Percentiles rank a stretch among this genome's conserved stretches.
Evolutionary conservation across 129 eudicot species (phyloP).

Genomic region (Escallonia rubra): DNA sequence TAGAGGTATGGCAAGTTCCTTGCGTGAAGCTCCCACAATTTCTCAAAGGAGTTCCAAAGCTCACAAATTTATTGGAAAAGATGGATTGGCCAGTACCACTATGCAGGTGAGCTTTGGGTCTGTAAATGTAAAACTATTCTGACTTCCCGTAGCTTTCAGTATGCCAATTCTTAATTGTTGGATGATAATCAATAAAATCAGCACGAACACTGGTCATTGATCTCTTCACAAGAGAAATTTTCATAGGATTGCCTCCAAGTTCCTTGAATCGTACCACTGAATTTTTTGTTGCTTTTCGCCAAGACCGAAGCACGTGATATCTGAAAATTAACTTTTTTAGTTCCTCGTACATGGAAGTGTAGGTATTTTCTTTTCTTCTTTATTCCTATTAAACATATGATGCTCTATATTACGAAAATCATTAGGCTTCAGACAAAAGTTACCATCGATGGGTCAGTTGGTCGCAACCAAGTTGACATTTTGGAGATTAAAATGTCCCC

Average conservation of each 20-base stretch:
- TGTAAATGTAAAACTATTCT: too few species aligned
- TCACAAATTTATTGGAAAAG: conserved; percentile 52
- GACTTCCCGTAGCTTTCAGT: conserved; percentile 15
- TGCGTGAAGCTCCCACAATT: conserved; percentile 48
- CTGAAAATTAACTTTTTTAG: conserved; percentile 16
- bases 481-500: conserved; percentile 58
- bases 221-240: conserved; percentile 20
- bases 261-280: conserved; percentile 30
- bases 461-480: conserved; percentile 91
- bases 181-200: conserved; percentile 25
- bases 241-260: conserved; percentile 30
- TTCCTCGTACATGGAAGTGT: background rate
- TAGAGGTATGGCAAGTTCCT: conserved; percentile 50
- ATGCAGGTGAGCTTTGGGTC: conserved; percentile 64
- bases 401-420: too few species aligned
- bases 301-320: conserved; percentile 36
- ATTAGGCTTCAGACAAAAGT: too few species aligned
- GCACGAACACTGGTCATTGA: conserved; percentile 18
- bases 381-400: too few species aligned
- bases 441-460: conserved; percentile 95
- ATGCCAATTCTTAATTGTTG: conserved; percentile 17
- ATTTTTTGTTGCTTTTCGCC: conserved; percentile 28
- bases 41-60: conserved; percentile 57
- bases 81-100: conserved; percentile 65
- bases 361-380: background rate